Conservation (phyloP, 1,284 basidiomycete genomes). For the Boletellus deceptivus region DNA sequence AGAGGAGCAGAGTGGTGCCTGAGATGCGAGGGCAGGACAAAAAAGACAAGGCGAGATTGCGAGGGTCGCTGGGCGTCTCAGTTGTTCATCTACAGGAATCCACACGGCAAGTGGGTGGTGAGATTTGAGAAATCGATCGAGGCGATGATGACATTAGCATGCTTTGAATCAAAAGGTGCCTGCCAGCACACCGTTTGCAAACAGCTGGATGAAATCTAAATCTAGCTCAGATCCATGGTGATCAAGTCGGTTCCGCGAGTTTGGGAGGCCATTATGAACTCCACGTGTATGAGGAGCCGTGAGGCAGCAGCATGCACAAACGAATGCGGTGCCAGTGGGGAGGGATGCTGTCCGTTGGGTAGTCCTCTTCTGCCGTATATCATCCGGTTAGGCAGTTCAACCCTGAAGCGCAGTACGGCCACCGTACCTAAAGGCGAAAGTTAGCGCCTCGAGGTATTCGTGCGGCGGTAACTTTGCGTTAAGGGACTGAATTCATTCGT, state of each 20-base stretch:
- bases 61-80: too few relatives aligned
- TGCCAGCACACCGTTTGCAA: conserved; percentile 17
- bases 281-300: conserved; percentile 22
- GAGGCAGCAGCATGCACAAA: conserved; percentile 9
- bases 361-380: conserved; percentile 18
- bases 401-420: conserved; percentile 32
- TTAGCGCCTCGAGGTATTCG: conserved; percentile 35
- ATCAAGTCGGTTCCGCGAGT: conserved; percentile 32
- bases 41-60: too few relatives aligned
- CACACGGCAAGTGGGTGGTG: too few relatives aligned
- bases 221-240: conserved; percentile 18
- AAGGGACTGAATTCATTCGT: conserved; percentile 29
- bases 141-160: conserved; percentile 21
- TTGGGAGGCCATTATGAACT: conserved; percentile 12
- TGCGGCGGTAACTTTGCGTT: conserved; percentile 34
- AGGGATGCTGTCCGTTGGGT: conserved; percentile 6
- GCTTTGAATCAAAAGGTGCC: conserved; percentile 19
- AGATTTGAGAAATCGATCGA: too few relatives aligned
- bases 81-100: too few relatives aligned
- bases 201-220: conserved; percentile 14
- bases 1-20: too few relatives aligned
- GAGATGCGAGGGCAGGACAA: too few relatives aligned
- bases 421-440: conserved; percentile 33
- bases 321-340: conserved; percentile 8
- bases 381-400: conserved; percentile 24